Conservation (phyloP, 805 yeast species). For the Komagataella pastoris region DNA sequence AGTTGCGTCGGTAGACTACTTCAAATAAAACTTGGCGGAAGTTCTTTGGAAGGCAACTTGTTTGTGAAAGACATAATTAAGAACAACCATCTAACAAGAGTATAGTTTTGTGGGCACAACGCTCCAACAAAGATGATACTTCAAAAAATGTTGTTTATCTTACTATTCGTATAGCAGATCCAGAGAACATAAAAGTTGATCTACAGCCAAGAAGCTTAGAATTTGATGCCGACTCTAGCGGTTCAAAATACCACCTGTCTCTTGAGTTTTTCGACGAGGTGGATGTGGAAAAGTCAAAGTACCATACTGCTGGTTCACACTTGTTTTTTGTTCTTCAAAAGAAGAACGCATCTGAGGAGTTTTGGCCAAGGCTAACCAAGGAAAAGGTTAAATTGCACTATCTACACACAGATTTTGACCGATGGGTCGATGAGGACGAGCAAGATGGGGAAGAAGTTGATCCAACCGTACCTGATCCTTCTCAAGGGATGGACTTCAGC, state of each 20-base stretch:
- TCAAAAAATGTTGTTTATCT: slow-evolving; percentile 64
- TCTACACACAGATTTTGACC: slow-evolving; percentile 90
- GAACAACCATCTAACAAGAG: slow-evolving; percentile 11
- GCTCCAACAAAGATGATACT: slow-evolving; percentile 65
- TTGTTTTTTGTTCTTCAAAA: slow-evolving; percentile 56
- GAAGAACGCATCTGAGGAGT: slow-evolving; percentile 55
- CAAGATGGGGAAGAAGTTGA: slow-evolving; percentile 51
- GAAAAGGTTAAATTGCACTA: slow-evolving; percentile 68
- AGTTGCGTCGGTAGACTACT: neutral
- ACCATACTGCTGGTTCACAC: slow-evolving; percentile 50
- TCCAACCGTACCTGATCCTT: slow-evolving; percentile 14
- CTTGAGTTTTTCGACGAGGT: slow-evolving; percentile 70
- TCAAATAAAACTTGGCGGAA: too few species aligned
- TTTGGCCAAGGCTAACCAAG: slow-evolving; percentile 92
- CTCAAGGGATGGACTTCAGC: slow-evolving; percentile 9
- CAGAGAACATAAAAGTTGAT: slow-evolving; percentile 46
- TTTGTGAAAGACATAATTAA: neutral
- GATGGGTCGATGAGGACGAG: slow-evolving; percentile 98
- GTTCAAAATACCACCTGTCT: slow-evolving; percentile 46
- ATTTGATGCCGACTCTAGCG: slow-evolving; percentile 33
- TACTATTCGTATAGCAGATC: slow-evolving; percentile 64
- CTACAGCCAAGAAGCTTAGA: slow-evolving; percentile 42
- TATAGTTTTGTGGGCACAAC: slow-evolving; percentile 85
- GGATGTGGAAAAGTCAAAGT: slow-evolving; percentile 48
- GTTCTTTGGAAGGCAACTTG: neutral